Evolutionary conservation across 768 basidiomycete genomes (phyloP).

Genomic region (Calocera cornea): DNA sequence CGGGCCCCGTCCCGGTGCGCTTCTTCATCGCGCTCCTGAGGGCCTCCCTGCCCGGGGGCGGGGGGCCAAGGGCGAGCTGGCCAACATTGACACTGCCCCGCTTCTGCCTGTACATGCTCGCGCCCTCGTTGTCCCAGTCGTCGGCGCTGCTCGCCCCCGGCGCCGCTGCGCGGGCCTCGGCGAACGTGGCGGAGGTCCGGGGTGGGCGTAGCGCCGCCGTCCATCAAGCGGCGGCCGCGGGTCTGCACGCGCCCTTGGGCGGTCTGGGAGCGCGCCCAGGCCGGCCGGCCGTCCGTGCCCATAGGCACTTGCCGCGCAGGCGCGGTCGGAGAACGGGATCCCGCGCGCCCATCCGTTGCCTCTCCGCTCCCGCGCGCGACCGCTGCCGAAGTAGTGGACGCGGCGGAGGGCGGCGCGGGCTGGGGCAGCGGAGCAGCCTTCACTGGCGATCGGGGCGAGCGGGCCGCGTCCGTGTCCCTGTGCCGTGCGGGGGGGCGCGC

Average conservation of each 20-base stretch:
- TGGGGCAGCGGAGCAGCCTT: no score
- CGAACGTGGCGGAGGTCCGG: not conserved
- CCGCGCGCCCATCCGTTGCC: not conserved
- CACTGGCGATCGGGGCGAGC: no score
- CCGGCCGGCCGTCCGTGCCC: not conserved
- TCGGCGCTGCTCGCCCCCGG: no score
- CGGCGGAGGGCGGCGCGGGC: no score
- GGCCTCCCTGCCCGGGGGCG: not conserved
- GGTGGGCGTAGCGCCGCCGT: not conserved
- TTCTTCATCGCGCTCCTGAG: not conserved
- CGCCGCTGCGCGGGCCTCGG: not conserved
- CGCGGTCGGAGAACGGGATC: not conserved
- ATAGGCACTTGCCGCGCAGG: not conserved
- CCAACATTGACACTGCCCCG: not conserved
- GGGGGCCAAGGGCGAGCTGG: not conserved
- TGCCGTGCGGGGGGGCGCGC: no score
- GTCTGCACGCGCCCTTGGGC: not conserved
- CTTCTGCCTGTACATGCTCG: not conserved
- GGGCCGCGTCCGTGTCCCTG: no score
- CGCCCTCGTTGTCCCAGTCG: no score
- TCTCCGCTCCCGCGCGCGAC: not conserved
- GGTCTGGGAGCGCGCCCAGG: not conserved
- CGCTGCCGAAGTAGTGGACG: no score
- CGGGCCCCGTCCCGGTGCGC: not conserved
- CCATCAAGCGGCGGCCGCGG: not conserved